Percentiles rank a stretch among this genome's conserved stretches.
Conservation (phyloP, 805 yeast genomes). For the Nakazawaea holstii region DNA sequence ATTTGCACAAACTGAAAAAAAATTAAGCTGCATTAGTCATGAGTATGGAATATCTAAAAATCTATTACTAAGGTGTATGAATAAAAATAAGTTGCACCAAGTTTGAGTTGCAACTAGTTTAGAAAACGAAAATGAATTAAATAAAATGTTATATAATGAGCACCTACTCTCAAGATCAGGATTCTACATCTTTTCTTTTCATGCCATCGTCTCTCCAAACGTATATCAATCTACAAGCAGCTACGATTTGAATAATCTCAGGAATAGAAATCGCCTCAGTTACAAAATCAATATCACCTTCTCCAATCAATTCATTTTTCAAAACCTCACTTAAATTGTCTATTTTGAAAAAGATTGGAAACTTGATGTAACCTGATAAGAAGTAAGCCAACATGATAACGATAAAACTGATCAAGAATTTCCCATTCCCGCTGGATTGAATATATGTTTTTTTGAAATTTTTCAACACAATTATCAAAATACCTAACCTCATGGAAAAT, state of each 20-base stretch:
- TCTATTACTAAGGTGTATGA: no score
- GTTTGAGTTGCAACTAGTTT: no score
- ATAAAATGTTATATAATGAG: neutral
- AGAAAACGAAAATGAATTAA: neutral
- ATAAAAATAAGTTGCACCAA: no score
- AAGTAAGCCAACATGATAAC: neutral
- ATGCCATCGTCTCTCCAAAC: constrained; percentile 3
- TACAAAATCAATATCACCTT: neutral
- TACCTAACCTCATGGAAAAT: neutral
- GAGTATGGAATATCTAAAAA: no score
- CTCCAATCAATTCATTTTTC: constrained; percentile 6
- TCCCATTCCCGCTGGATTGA: neutral
- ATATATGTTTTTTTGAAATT: neutral
- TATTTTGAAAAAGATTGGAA: constrained; percentile 3
- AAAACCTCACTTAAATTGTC: neutral
- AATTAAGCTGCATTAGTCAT: neutral
- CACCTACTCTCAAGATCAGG: neutral
- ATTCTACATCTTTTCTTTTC: neutral
- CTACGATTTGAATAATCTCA: constrained; percentile 1
- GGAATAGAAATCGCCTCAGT: constrained; percentile 1
- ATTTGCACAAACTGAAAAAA: neutral
- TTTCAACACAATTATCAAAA: neutral
- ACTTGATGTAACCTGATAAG: constrained; percentile 7
- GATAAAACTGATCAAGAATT: constrained; percentile 5
- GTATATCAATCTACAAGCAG: constrained; percentile 6